Evolutionary conservation across 2,329 filamentous ascomycete genomes (phyloP).

Genomic region (Tolypocladium paradoxum): DNA sequence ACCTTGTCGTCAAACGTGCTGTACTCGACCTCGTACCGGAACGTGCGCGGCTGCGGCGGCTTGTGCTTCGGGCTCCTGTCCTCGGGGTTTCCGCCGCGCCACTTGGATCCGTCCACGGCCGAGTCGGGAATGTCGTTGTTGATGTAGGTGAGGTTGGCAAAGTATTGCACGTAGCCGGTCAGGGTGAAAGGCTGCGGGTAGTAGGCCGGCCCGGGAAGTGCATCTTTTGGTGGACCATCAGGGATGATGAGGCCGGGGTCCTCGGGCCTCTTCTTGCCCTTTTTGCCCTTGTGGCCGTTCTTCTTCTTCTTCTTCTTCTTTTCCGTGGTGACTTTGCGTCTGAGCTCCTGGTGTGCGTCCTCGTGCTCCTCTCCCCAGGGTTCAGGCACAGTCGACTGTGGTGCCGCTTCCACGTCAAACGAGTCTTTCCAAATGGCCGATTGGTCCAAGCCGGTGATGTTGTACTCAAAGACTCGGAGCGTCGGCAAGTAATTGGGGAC

Average conservation of each 20-base stretch:
- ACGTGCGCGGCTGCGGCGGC: constrained; percentile 49
- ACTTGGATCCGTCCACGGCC: constrained; percentile 28
- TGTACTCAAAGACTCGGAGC: constrained; percentile 87
- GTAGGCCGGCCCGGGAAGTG: constrained; percentile 81
- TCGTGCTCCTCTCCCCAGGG: constrained; percentile 20
- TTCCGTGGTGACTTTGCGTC: constrained; percentile 15
- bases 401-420: constrained; percentile 7
- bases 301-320: constrained; percentile 24
- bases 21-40: constrained; percentile 77
- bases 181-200: constrained; percentile 72
- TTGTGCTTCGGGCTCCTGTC: constrained; percentile 40
- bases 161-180: constrained; percentile 80
- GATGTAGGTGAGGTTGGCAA: constrained; percentile 82
- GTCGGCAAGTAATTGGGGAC: constrained; percentile 91
- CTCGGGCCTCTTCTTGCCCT: constrained; percentile 38
- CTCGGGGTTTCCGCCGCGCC: constrained; percentile 54
- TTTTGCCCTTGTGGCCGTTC: constrained; percentile 32
- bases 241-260: constrained; percentile 57
- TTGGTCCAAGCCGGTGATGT: constrained; percentile 66
- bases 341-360: constrained; percentile 14
- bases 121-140: constrained; percentile 56
- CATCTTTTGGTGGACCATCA: constrained; percentile 56
- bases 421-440: constrained; percentile 33
- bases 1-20: constrained; percentile 66
- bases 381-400: neutral